Conservation (phyloP, 2,329 filamentous ascomycete species). For the Amauroascus verrucosus region DNA sequence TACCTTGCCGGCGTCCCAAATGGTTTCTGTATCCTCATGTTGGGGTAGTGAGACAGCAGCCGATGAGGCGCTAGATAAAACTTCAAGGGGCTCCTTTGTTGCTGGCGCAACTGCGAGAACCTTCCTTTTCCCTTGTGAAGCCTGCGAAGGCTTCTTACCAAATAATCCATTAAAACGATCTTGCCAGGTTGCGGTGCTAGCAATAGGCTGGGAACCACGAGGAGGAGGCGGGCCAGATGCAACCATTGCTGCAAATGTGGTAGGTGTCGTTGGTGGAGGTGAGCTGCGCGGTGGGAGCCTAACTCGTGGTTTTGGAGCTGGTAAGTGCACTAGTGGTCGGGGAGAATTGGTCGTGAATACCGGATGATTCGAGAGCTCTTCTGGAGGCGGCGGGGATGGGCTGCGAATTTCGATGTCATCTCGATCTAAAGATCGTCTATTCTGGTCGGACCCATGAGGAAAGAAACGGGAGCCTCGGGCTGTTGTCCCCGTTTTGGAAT, state of each 20-base stretch:
- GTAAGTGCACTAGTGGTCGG: constrained; percentile 49
- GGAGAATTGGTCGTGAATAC: constrained; percentile 43
- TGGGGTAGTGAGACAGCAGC: constrained; percentile 63
- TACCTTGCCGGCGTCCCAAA: constrained; percentile 37
- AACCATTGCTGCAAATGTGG: constrained; percentile 37
- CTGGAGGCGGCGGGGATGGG: constrained; percentile 48
- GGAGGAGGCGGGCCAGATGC: constrained; percentile 32
- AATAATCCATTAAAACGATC: constrained; percentile 70
- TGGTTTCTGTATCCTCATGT: constrained; percentile 27
- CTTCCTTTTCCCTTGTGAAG: constrained; percentile 40
- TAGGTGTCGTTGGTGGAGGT: constrained; percentile 35
- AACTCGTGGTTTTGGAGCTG: constrained; percentile 59
- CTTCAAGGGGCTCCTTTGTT: constrained; percentile 56
- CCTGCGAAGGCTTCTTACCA: constrained; percentile 48
- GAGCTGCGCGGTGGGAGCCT: constrained; percentile 58
- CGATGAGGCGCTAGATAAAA: constrained; percentile 40
- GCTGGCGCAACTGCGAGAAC: constrained; percentile 54
- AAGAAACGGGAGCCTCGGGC: constrained; percentile 42
- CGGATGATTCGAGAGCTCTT: constrained; percentile 46
- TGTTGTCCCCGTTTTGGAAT: constrained; percentile 28
- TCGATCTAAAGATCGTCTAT: constrained; percentile 25
- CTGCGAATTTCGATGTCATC: constrained; percentile 29
- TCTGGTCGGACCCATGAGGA: constrained; percentile 32
- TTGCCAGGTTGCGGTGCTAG: constrained; percentile 56
- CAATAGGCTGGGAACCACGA: constrained; percentile 33